Evolutionary conservation across 176 grass and related monocot genomes (phyloP).

Genomic region (Echinochloa phyllopogon): DNA sequence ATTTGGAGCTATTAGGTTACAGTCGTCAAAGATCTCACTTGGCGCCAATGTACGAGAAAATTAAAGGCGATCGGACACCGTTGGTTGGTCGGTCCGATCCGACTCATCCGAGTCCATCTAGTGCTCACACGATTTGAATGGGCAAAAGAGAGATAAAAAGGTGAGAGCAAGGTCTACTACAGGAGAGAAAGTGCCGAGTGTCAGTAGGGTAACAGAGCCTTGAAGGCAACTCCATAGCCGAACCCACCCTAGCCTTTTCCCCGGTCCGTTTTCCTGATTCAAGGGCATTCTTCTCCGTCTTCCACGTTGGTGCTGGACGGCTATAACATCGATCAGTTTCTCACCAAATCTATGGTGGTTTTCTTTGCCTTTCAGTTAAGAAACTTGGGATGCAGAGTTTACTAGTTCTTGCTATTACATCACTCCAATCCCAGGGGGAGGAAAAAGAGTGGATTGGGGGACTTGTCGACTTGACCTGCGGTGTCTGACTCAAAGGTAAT

Average conservation of each 20-base stretch:
- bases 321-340: constrained; percentile 16
- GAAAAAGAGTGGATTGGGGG: not conserved
- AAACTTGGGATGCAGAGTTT: constrained; percentile 23
- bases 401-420: not conserved
- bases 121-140: constrained; percentile 19
- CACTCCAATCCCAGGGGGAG: not conserved
- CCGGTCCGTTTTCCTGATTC: not conserved
- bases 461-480: constrained; percentile 12
- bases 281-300: not conserved
- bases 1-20: constrained; percentile 38
- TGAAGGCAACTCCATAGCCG: constrained; percentile 52
- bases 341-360: constrained; percentile 44
- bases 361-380: constrained; percentile 47
- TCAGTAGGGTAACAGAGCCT: constrained; percentile 33
- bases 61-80: constrained; percentile 13
- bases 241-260: not conserved
- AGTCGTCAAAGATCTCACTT: not conserved
- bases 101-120: not conserved
- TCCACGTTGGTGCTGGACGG: not conserved
- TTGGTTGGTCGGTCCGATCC: constrained; percentile 39
- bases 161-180: not conserved
- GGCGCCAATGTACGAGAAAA: constrained; percentile 15
- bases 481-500: not conserved
- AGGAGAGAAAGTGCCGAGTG: constrained; percentile 17
- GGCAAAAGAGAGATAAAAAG: constrained; percentile 36